Conservation (phyloP, 73 alveolate species). For the Paramecium bursaria region DNA sequence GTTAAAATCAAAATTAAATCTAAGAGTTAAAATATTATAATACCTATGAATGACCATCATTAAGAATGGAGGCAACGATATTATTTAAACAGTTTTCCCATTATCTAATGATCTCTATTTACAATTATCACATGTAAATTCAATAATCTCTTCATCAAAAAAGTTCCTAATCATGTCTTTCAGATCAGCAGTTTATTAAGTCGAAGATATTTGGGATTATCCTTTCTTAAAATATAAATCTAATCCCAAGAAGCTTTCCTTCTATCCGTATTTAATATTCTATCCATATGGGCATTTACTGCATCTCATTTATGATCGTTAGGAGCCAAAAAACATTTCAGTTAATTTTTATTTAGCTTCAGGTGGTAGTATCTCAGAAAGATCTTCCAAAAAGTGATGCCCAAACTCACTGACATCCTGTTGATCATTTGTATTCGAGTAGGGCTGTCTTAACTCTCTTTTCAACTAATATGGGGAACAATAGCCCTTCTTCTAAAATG, state of each 20-base stretch:
- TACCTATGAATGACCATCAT: constrained; percentile 47
- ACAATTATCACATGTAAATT: constrained; percentile 53
- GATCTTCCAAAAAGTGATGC: constrained; percentile 53
- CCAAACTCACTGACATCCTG: constrained; percentile 55
- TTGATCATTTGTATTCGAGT: constrained; percentile 31
- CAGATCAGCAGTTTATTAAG: too few species aligned
- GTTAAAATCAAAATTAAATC: constrained; percentile 9
- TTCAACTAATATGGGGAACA: constrained; percentile 58
- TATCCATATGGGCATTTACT: constrained; percentile 1
- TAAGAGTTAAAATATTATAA: neutral
- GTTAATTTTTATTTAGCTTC: neutral
- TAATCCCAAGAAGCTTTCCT: constrained; percentile 25
- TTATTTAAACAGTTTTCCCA: neutral
- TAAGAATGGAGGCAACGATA: constrained; percentile 17
- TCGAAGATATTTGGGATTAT: neutral
- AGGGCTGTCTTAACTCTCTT: constrained; percentile 37
- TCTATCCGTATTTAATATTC: neutral
- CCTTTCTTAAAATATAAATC: constrained; percentile 31
- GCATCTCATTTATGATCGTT: constrained; percentile 7
- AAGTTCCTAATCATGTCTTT: neutral
- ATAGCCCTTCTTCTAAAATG: constrained; percentile 51
- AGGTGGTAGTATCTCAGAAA: neutral
- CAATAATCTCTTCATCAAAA: constrained; percentile 34
- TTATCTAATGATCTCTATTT: neutral
- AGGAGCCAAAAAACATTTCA: constrained; percentile 3